Evolutionary conservation across 495 filamentous ascomycete genomes (phyloP), one percentile per base, ranked within the genome.

Genomic region (Aspergillus campestris): DNA sequence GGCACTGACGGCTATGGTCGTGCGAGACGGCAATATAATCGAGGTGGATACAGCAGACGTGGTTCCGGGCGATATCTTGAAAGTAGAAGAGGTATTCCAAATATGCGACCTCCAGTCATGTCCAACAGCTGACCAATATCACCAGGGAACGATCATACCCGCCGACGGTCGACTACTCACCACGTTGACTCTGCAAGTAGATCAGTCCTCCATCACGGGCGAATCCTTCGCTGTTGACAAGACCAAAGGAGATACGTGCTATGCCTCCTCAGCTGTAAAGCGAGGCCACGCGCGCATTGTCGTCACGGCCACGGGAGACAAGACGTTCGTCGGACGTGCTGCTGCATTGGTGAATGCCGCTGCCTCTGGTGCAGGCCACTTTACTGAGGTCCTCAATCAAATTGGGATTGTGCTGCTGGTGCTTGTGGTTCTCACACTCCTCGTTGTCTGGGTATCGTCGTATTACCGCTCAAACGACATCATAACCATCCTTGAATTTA

Each of bases 181-280:
- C 58, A 80, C 86, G 36, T 78, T 81, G 55, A 80, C 84, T 45
- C 78, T 95, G 41, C 87, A 94, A 62, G 82, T 95, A 49, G 89
- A 95, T 66, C 89, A 94, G 70, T 94, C 89, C 47, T 78, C 85
- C 50, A 86, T 95, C 57, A 94, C 89, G 29, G 89, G 89, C 48
- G 89, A 95, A 69, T 94, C 89, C 55, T 80, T 94, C 45, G 87
- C 89, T 48, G 87, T 92, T 46, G 85, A 90, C 65, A 94, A 91
- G 71, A 78, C 83, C 64, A 81, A 82, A 62, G 75, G 76, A 45
- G 87, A 94, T 64, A 67, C 71, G 48, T 86, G 84, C 64, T 95
- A 83, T 62, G 79, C 86, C 58, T 94, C 89, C 8, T 92, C 89
- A 5, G 80, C 79, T 49, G 82, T 94, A 73, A 95, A 92, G 76